These are phyloP conservation scores for Herpetomonas tarakana DNA, from an alignment of 208 protist species.

Conservation along the genomic window DNA sequence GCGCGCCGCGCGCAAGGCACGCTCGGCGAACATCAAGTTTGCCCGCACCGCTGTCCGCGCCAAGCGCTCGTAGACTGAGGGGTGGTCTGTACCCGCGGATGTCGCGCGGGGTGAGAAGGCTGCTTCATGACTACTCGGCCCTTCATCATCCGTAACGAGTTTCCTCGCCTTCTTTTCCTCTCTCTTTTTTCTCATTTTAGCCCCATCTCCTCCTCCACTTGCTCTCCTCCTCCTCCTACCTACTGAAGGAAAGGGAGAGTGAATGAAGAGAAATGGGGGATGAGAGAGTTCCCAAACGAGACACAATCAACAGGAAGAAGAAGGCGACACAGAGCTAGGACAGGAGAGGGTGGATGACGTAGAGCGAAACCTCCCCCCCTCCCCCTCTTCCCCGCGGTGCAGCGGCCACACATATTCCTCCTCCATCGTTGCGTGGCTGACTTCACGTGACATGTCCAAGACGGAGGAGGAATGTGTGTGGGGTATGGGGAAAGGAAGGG, in stretches of 20 bases:
- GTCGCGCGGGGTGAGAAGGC: neutral
- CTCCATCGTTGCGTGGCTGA: too few species aligned
- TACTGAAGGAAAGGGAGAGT: neutral
- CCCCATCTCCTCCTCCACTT: neutral
- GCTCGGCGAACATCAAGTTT: constrained; percentile 69
- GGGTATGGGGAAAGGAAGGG: too few species aligned
- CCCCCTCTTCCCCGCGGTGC: too few species aligned
- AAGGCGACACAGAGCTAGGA: neutral
- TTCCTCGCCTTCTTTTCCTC: neutral
- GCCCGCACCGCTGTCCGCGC: constrained; percentile 70
- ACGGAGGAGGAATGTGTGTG: too few species aligned
- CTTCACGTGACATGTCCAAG: too few species aligned
- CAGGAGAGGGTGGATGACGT: neutral
- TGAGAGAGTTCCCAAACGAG: neutral
- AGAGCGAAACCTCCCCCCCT: neutral
- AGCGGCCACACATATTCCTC: too few species aligned
- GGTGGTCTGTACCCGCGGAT: neutral
- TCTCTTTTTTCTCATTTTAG: neutral
- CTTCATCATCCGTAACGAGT: neutral
- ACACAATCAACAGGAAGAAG: neutral
- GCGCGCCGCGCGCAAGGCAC: constrained; percentile 69
- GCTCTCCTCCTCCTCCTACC: neutral
- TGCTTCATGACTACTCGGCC: neutral
- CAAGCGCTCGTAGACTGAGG: constrained; percentile 24
- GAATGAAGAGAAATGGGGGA: neutral